These are phyloP conservation scores for Chaetoscypha palmicola DNA, from an alignment of 2,329 filamentous ascomycete species.

Conservation along the genomic window DNA sequence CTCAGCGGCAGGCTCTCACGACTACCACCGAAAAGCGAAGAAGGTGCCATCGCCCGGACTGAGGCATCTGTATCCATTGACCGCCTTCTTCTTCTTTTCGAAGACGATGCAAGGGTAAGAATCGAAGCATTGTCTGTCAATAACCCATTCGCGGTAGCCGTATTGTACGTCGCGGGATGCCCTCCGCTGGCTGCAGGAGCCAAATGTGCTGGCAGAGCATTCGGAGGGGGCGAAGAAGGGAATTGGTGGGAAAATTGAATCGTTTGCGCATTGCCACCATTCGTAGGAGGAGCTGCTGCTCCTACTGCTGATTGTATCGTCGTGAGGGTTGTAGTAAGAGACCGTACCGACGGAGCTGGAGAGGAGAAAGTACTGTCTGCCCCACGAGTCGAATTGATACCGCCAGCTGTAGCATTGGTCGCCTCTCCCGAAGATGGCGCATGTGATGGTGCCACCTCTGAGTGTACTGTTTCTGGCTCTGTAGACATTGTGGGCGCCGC, in stretches of 20 bases:
- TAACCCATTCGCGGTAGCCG: conserved; percentile 75
- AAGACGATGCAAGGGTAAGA: conserved; percentile 74
- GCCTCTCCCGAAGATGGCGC: conserved; percentile 59
- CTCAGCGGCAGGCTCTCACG: conserved; percentile 74
- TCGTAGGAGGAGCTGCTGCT: conserved; percentile 34
- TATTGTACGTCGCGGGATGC: conserved; percentile 65
- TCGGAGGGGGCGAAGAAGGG: conserved; percentile 56
- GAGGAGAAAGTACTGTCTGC: conserved; percentile 74
- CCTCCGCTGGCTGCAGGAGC: conserved; percentile 40
- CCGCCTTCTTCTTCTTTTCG: conserved; percentile 67
- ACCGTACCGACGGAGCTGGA: conserved; percentile 72
- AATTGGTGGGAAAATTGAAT: conserved; percentile 62
- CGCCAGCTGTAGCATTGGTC: conserved; percentile 63
- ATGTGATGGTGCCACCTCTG: conserved; percentile 70
- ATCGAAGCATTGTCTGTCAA: conserved; percentile 83
- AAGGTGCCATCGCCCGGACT: conserved; percentile 75
- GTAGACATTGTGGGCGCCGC: conserved; percentile 62
- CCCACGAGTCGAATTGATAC: conserved; percentile 59
- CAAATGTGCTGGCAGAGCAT: conserved; percentile 66
- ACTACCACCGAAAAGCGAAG: conserved; percentile 74
- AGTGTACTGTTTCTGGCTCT: conserved; percentile 68
- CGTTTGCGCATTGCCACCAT: conserved; percentile 22
- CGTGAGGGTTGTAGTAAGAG: conserved; percentile 75
- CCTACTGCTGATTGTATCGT: conserved; percentile 69
- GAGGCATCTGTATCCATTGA: conserved; percentile 83